Conservation (phyloP, 805 yeast species). For the Danielia oregonensis region DNA sequence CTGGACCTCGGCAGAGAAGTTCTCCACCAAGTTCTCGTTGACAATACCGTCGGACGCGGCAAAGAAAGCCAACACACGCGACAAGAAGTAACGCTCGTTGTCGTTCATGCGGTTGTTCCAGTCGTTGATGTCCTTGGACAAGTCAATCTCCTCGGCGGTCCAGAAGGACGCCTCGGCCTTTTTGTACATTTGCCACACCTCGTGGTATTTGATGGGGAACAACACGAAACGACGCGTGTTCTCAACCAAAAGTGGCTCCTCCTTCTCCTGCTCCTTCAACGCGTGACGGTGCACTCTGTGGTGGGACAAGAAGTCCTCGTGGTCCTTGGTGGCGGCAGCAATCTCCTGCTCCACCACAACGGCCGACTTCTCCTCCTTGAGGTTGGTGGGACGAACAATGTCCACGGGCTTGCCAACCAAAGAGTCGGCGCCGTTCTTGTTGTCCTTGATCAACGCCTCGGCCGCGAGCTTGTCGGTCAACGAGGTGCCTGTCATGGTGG, state of each 20-base stretch:
- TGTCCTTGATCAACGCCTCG: constrained; percentile 21
- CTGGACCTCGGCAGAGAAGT: constrained; percentile 96
- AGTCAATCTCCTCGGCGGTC: constrained; percentile 98
- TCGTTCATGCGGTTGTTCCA: constrained; percentile 89
- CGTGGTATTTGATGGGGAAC: constrained; percentile 95
- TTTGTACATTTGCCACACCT: constrained; percentile 98
- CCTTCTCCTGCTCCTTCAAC: constrained; percentile 72
- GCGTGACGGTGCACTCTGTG: constrained; percentile 71
- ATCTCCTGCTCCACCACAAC: constrained; percentile 22
- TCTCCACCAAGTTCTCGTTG: constrained; percentile 95
- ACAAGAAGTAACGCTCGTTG: constrained; percentile 88
- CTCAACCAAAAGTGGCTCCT: constrained; percentile 84
- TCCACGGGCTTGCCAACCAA: constrained; percentile 17
- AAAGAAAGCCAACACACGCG: constrained; percentile 92
- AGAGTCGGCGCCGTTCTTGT: constrained; percentile 14
- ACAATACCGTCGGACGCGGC: constrained; percentile 99
- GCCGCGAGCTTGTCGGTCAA: constrained; percentile 43
- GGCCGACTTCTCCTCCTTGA: constrained; percentile 18
- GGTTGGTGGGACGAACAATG: constrained; percentile 15
- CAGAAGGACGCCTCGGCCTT: constrained; percentile 99
- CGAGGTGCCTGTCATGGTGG: constrained; percentile 29
- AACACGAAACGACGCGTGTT: constrained; percentile 87
- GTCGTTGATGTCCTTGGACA: constrained; percentile 85
- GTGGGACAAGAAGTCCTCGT: constrained; percentile 51
- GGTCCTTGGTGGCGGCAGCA: constrained; percentile 32